Conservation (phyloP, 2,329 filamentous ascomycete genomes). For the Bipolaris bicolor region DNA sequence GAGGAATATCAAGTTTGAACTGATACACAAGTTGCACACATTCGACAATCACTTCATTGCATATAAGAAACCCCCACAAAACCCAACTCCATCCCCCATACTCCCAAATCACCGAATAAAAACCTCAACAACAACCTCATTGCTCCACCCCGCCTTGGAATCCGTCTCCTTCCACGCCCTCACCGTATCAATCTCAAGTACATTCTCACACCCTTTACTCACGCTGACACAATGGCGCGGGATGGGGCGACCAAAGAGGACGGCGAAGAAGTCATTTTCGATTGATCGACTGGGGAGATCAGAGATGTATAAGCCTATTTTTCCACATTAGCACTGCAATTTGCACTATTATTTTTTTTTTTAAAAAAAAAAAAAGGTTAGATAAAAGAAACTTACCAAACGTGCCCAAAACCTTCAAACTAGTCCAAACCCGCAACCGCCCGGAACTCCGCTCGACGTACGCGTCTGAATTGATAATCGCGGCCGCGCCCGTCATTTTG, state of each 20-base stretch:
- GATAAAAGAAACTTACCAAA: constrained; percentile 58
- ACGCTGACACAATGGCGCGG: constrained; percentile 69
- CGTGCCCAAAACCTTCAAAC: constrained; percentile 79
- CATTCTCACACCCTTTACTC: constrained; percentile 57
- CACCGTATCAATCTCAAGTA: constrained; percentile 79
- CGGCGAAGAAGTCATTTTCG: constrained; percentile 71
- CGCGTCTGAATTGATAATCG: constrained; percentile 69
- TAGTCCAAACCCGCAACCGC: constrained; percentile 68
- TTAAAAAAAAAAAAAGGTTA: background rate
- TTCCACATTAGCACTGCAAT: background rate
- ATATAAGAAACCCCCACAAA: background rate
- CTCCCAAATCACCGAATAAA: constrained; percentile 29
- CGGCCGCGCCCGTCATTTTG: constrained; percentile 90
- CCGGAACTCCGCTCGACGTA: constrained; percentile 63
- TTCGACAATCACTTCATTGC: too few relatives aligned
- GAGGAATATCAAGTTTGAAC: too few relatives aligned
- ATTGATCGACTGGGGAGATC: constrained; percentile 66
- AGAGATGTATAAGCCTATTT: constrained; percentile 75
- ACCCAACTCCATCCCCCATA: background rate
- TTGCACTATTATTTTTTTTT: too few relatives aligned
- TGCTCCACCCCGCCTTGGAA: constrained; percentile 75
- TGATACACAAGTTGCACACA: too few relatives aligned
- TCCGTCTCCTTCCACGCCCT: constrained; percentile 78
- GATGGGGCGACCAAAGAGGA: constrained; percentile 74
- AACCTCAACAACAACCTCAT: constrained; percentile 54